Conservation (phyloP, 768 basidiomycete species). For the Hygrophorus russula region DNA sequence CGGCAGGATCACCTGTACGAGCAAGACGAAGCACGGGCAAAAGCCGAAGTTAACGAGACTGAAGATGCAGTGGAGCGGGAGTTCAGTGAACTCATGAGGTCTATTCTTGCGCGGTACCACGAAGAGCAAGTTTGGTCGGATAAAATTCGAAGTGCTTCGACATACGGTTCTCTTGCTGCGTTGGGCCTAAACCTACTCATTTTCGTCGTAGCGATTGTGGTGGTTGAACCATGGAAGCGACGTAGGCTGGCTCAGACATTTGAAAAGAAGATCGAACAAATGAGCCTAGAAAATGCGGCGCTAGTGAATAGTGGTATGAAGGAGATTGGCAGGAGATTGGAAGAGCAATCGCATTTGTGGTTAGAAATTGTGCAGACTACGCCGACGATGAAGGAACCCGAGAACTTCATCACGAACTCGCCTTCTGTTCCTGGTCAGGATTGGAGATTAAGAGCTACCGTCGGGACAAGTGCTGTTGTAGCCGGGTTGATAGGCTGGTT, state of each 20-base stretch:
- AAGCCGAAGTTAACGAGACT: conserved; percentile 49
- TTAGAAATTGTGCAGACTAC: neutral
- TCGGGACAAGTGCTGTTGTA: conserved; percentile 3
- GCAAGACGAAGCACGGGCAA: conserved; percentile 64
- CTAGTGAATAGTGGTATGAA: conserved; percentile 37
- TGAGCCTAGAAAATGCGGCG: conserved; percentile 42
- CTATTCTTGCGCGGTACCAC: conserved; percentile 87
- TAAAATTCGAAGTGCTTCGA: conserved; percentile 92
- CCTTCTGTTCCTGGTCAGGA: neutral
- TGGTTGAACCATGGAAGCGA: conserved; percentile 97
- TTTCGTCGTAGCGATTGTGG: conserved; percentile 78
- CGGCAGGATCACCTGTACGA: conserved; percentile 83
- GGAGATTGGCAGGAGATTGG: conserved; percentile 36
- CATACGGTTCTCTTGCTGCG: conserved; percentile 82
- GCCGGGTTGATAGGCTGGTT: conserved; percentile 6
- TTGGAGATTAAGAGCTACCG: neutral
- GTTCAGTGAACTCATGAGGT: conserved; percentile 79
- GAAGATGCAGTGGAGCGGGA: conserved; percentile 80
- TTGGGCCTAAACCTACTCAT: conserved; percentile 83
- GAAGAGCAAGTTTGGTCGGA: conserved; percentile 99
- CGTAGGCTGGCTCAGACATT: conserved; percentile 78
- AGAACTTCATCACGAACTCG: neutral
- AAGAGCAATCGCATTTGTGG: conserved; percentile 30
- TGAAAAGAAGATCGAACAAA: conserved; percentile 69
- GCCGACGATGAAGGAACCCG: neutral